Base-by-base conservation (phyloP, 2,329 filamentous ascomycete genomes). In the Diaporthe destruens region DNA sequence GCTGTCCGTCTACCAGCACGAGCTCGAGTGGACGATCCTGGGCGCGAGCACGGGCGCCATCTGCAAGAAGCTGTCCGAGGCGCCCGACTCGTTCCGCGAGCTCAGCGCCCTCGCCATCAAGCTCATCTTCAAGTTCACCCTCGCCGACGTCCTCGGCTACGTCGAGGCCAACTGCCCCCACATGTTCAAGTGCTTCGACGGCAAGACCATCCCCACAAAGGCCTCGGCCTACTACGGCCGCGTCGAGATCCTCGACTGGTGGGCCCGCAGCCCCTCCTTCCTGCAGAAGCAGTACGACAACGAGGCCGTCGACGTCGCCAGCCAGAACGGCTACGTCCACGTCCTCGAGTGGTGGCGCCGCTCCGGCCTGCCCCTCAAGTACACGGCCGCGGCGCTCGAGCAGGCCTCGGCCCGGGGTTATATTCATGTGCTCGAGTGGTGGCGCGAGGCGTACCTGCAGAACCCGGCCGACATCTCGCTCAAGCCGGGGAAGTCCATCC, bases 301-400 rank as follows among this genome's bases (percentile, higher is more conserved):
- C 51, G 94, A 97, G 80, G 94, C 95, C 14, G 87, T 98, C 34
- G 95, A 98, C 79, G 93, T 93, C 39, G 96, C 96, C 8, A 97
- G 94, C 1, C 92, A 93, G 69, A 92, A 94, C 72, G 95, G 96
- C 6, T 96, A 95, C 77, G 88, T 97, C 18, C 90, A 94, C 75
- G 92, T 97, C 0, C 87, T 98, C 1, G 93, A 98, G 93, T 98
- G 96, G 96, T 93, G 93, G 80, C 88, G 92, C 29, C 94, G 92
- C 9, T 90, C 88, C 0, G 93, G 93, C 0, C 86, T 98, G 1
- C 90, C 92, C 2, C 86, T 98, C 25, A 92, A 94, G 76, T 98
- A 96, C 81, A 97, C 93, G 14, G 94, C 98, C 80, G 88, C 91
- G 6, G 94, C 96, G 0, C 88, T 98, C 23, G 96, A 98, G 81